Evolutionary conservation across 202 grass and related monocot genomes (phyloP).

Genomic region (Thinopyrum obtusiflorum): DNA sequence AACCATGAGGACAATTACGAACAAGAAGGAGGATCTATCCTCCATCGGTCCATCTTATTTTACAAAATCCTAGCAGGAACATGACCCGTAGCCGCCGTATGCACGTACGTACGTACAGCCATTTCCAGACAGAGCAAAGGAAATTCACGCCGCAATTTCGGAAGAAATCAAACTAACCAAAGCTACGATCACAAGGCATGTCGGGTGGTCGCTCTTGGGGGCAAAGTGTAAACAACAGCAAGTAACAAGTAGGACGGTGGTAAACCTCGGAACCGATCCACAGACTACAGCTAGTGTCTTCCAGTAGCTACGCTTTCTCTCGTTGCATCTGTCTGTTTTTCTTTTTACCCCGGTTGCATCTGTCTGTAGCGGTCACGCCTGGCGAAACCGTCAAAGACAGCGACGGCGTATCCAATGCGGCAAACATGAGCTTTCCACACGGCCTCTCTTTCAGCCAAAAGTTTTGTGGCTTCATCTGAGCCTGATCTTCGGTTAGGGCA

Average conservation of each 20-base stretch:
- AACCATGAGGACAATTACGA: no score
- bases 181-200: slow-evolving; percentile 12
- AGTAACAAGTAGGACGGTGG: background rate
- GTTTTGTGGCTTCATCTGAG: background rate
- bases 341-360: no score
- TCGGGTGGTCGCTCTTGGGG: background rate
- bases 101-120: background rate
- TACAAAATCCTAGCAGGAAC: background rate
- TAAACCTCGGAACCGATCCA: background rate
- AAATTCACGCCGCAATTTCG: background rate
- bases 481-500: background rate
- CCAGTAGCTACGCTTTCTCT: background rate
- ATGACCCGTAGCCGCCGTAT: background rate
- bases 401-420: slow-evolving; percentile 8
- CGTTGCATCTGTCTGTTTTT: no score
- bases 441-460: background rate
- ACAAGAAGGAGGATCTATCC: background rate
- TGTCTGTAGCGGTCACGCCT: background rate
- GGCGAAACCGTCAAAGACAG: slow-evolving; percentile 9
- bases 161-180: background rate
- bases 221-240: background rate
- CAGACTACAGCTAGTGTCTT: background rate
- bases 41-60: background rate
- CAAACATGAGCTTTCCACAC: background rate
- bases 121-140: background rate